Evolutionary conservation across 2,329 filamentous ascomycete species (phyloP), one percentile per base, ranked within the genome.

Genomic region (Eurotiales sp.): DNA sequence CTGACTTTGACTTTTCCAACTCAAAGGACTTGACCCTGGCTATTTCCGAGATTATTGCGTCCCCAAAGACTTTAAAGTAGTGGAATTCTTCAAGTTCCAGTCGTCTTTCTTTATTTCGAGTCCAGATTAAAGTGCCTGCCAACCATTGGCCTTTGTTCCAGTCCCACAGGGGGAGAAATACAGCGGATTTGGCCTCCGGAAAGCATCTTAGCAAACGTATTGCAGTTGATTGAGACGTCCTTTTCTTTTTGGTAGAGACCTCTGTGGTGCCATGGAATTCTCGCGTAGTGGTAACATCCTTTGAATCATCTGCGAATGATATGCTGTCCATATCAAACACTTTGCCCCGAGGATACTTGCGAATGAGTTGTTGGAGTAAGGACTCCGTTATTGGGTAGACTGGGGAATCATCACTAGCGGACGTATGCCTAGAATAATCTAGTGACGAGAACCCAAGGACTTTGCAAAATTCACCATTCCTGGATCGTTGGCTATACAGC

Each of bases 1-100:
- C 76, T 0, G 72, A 72, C 53, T 81, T 81, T 8, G 75, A 71
- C 46, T 71, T 70, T 32, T 78, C 74, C 1, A 61, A 63, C 2
- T 62, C 56, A 3, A 49, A 59, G 53, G 64, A 65, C n/a, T 70
- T 60, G 11, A 67, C 55, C 10, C 67, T 62, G 11, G 64, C 62
- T 14, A 69, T 61, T 37, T 69, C 65, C 1, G 67, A 64, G 7
- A 69, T 62, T 3, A 72, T 61, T 0, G 64, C 59, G 46, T 68
- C 64, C 3, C 63, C 62, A 43, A 70, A 72, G 0, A 63, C 59
- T 39, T 61, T 67, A 44, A 71, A 55, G 36, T 69, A 72, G 25
- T 61, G 54, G 19, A 71, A 56, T 25, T 71, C 68, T 17, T 64
- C 58, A 2, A 50, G 39, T 1, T 53, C 56, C 7, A 67, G 50